phyloP scores from a whole-genome alignment of 2,329 filamentous ascomycete species.

The Talaromyces verruculosus region DNA sequence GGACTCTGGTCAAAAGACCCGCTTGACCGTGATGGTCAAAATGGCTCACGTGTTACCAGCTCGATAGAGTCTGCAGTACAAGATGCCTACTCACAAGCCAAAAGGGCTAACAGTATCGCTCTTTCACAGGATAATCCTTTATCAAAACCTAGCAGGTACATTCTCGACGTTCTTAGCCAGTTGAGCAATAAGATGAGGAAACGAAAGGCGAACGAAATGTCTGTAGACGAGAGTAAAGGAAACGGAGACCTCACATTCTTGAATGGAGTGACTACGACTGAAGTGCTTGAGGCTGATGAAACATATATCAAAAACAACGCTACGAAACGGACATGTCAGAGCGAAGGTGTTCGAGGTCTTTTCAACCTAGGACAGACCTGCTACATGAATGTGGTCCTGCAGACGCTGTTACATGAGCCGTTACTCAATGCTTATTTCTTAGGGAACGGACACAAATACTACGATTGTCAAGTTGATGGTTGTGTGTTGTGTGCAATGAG shows the following conservation, averaged over 20 bases:
- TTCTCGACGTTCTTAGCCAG: slow-evolving; percentile 3
- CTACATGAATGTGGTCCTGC: slow-evolving; percentile 95
- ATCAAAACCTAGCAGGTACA: slow-evolving; percentile 26
- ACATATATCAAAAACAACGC: slow-evolving; percentile 77
- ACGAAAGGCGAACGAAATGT: slow-evolving; percentile 15
- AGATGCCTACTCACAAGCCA: slow-evolving; percentile 20
- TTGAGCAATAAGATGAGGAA: slow-evolving; percentile 15
- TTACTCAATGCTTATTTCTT: slow-evolving; percentile 90
- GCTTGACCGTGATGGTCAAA: slow-evolving; percentile 3
- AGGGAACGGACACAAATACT: slow-evolving; percentile 79
- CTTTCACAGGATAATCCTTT: slow-evolving; percentile 3
- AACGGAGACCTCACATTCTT: neutral
- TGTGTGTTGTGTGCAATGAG: slow-evolving; percentile 63
- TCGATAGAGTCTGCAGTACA: slow-evolving; percentile 20
- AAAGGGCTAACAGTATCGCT: slow-evolving; percentile 14
- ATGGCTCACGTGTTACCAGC: slow-evolving; percentile 10
- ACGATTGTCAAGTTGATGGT: slow-evolving; percentile 63
- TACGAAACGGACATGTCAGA: slow-evolving; percentile 75
- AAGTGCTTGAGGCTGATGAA: slow-evolving; percentile 52
- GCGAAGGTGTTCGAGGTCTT: slow-evolving; percentile 83
- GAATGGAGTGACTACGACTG: slow-evolving; percentile 40
- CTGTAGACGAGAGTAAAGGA: slow-evolving; percentile 8
- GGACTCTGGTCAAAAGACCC: slow-evolving; percentile 22
- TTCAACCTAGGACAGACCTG: slow-evolving; percentile 99
- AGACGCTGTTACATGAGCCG: slow-evolving; percentile 91